Evolutionary conservation across 1,139 yeast genomes (phyloP).

Genomic region (Taphrina confusa): DNA sequence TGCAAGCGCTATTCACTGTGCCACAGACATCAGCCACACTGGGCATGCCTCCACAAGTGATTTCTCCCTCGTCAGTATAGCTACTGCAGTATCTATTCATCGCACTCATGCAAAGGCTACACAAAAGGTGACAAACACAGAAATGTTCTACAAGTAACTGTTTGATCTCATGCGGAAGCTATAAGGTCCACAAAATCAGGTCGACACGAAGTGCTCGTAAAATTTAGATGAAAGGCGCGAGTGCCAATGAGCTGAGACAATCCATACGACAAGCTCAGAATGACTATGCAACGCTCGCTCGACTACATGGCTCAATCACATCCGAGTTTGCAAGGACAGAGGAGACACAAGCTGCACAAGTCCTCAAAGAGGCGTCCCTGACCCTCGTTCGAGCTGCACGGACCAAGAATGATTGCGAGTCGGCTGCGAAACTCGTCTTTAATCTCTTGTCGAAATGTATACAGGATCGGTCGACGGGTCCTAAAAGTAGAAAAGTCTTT

Average conservation of each 20-base stretch:
- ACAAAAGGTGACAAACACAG: too few species aligned
- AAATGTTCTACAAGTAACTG: too few species aligned
- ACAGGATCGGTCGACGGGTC: constrained; percentile 16
- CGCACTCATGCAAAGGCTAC: too few species aligned
- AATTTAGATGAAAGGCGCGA: background rate
- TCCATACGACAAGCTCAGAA: background rate
- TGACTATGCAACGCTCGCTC: background rate
- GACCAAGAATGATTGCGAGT: constrained; percentile 10
- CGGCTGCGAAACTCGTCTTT: constrained; percentile 18
- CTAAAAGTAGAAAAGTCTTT: constrained; percentile 14
- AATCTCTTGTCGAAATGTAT: background rate
- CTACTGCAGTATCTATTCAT: too few species aligned
- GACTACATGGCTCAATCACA: background rate
- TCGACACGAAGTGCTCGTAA: too few species aligned
- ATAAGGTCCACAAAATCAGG: too few species aligned
- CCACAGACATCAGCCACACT: constrained; percentile 3
- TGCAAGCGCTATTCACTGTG: too few species aligned
- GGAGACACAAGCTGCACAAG: background rate
- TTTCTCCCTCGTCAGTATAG: background rate
- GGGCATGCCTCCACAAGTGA: background rate
- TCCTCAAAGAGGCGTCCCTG: background rate
- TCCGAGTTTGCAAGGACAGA: background rate
- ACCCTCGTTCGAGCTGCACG: background rate
- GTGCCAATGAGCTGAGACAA: background rate
- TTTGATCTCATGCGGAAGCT: too few species aligned